Evolutionary conservation across 2,329 filamentous ascomycete species (phyloP).

Genomic region (Aspergillus sp.): DNA sequence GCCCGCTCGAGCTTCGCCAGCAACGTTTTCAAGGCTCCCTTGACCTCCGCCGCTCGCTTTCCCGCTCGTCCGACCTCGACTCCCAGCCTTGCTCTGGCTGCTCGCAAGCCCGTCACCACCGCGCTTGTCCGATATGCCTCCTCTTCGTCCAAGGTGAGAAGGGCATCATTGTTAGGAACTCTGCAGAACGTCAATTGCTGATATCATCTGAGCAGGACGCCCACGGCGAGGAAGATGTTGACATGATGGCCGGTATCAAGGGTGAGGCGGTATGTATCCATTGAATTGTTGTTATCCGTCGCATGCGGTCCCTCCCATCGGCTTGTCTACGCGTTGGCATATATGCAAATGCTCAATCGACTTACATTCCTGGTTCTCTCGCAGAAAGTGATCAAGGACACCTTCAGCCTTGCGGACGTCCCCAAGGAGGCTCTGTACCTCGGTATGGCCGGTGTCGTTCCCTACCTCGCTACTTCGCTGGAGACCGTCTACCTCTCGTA

Average conservation of each 20-base stretch:
- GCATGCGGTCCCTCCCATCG: background rate
- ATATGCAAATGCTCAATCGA: background rate
- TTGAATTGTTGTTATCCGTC: constrained; percentile 3
- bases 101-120: constrained; percentile 47
- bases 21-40: constrained; percentile 45
- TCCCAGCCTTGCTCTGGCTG: constrained; percentile 42
- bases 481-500: constrained; percentile 80
- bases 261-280: constrained; percentile 56
- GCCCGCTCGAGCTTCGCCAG: constrained; percentile 42
- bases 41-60: constrained; percentile 43
- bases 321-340: background rate
- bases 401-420: constrained; percentile 64
- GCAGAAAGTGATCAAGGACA: constrained; percentile 66
- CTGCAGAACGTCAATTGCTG: constrained; percentile 47
- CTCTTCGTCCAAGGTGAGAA: constrained; percentile 49
- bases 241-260: constrained; percentile 55
- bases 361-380: constrained; percentile 3
- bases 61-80: constrained; percentile 35
- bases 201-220: constrained; percentile 42
- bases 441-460: constrained; percentile 75
- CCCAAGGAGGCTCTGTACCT: constrained; percentile 67
- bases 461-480: constrained; percentile 81
- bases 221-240: constrained; percentile 43
- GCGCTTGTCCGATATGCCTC: constrained; percentile 51
- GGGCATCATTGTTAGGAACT: background rate